Evolutionary conservation across 306 rosid species (phyloP).

Genomic region (Trifolium repens): DNA sequence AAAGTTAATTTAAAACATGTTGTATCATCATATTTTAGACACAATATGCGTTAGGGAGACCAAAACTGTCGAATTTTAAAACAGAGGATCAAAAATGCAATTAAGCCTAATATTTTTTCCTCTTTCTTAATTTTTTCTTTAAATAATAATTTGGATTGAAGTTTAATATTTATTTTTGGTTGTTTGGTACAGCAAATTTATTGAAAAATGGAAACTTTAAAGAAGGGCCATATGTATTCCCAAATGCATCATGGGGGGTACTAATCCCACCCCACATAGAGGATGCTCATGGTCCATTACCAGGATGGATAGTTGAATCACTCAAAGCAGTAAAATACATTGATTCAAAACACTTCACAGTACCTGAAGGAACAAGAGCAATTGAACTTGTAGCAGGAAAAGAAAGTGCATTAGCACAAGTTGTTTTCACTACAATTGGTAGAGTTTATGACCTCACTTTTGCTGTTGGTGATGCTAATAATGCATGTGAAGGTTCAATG

Average conservation of each 20-base stretch:
- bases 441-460: constrained; percentile 65
- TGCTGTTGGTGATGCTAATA: constrained; percentile 73
- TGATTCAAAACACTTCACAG: constrained; percentile 64
- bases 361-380: constrained; percentile 73
- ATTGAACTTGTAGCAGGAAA: constrained; percentile 81
- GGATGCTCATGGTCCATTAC: constrained; percentile 70
- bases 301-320: constrained; percentile 88
- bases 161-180: neutral
- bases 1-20: no score
- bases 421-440: constrained; percentile 52
- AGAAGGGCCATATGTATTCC: constrained; percentile 72
- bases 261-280: constrained; percentile 76
- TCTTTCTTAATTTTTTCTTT: no score
- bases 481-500: constrained; percentile 68
- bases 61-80: no score
- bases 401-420: constrained; percentile 78
- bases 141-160: neutral
- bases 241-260: constrained; percentile 66
- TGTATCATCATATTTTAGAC: no score
- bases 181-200: constrained; percentile 56
- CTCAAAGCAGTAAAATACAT: constrained; percentile 86
- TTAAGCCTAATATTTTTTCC: no score
- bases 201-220: constrained; percentile 80
- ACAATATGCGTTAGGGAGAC: no score
- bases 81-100: no score